Evolutionary conservation across 2,329 filamentous ascomycete species (phyloP).

Genomic region (Cordyceps cateniannulata): DNA sequence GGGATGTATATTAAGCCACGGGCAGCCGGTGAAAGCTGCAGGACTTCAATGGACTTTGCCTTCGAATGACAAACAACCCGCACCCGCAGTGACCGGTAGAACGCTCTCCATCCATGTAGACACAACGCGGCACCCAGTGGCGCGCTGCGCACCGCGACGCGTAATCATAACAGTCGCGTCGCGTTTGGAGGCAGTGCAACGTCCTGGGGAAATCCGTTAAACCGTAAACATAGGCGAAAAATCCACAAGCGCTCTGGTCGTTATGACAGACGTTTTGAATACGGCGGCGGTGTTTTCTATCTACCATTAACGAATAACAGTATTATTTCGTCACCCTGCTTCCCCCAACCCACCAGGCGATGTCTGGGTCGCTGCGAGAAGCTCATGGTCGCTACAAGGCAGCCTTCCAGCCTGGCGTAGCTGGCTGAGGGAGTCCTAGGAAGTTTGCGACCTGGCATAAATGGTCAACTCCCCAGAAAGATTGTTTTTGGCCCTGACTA

Average conservation of each 20-base stretch:
- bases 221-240: no score
- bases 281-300: no score
- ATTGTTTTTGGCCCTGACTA: slow-evolving; percentile 23
- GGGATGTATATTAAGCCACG: slow-evolving; percentile 37
- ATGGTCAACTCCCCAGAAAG: slow-evolving; percentile 35
- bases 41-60: slow-evolving; percentile 27
- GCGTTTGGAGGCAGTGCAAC: no score
- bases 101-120: no score
- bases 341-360: not conserved
- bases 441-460: slow-evolving; percentile 30
- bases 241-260: no score
- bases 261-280: no score
- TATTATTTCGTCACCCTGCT: no score
- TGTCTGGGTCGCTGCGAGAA: not conserved
- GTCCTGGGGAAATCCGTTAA: no score
- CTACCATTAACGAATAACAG: no score
- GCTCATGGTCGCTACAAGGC: slow-evolving; percentile 20
- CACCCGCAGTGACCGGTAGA: not conserved
- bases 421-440: slow-evolving; percentile 24
- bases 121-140: no score
- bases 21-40: slow-evolving; percentile 29
- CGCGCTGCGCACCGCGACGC: no score
- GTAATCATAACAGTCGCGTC: no score
- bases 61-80: not conserved
- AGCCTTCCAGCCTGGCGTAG: slow-evolving; percentile 25